A percentile compares a stretch with the other conserved stretches of the same genome.
phyloP scores from a whole-genome alignment of 108 stramenopile species.

The Parietichytrium sp. region DNA sequence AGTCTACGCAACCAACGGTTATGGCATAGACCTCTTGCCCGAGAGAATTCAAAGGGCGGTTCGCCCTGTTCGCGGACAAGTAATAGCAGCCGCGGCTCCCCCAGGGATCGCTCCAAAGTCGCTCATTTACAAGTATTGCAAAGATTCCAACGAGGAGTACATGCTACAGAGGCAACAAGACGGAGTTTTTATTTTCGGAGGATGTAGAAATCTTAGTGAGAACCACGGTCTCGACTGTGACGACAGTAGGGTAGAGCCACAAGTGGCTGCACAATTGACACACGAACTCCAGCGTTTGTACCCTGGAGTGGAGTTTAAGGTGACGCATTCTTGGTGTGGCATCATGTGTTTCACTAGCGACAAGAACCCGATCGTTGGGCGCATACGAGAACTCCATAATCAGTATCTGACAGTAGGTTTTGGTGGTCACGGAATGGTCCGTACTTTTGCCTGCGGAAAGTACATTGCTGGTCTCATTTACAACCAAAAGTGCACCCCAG shows the following conservation, averaged over 20 bases:
- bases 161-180: background rate
- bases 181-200: constrained; percentile 5
- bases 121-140: background rate
- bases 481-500: too few species aligned
- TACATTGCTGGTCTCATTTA: background rate
- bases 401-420: constrained; percentile 9
- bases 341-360: constrained; percentile 30
- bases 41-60: background rate
- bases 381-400: background rate
- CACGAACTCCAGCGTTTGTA: background rate
- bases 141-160: background rate
- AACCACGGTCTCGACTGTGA: too few species aligned
- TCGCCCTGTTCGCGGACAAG: background rate
- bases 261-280: background rate
- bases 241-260: too few species aligned
- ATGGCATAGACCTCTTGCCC: background rate
- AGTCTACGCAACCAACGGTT: background rate
- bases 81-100: background rate
- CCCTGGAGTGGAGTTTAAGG: background rate
- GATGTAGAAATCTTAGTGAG: background rate
- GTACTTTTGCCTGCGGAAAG: background rate
- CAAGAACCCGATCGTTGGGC: background rate
- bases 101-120: background rate
- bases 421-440: constrained; percentile 28
- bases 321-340: background rate